These are phyloP conservation scores for Mycocentrospora acerina DNA, from an alignment of 2,329 filamentous ascomycete species.

Conservation along the genomic window DNA sequence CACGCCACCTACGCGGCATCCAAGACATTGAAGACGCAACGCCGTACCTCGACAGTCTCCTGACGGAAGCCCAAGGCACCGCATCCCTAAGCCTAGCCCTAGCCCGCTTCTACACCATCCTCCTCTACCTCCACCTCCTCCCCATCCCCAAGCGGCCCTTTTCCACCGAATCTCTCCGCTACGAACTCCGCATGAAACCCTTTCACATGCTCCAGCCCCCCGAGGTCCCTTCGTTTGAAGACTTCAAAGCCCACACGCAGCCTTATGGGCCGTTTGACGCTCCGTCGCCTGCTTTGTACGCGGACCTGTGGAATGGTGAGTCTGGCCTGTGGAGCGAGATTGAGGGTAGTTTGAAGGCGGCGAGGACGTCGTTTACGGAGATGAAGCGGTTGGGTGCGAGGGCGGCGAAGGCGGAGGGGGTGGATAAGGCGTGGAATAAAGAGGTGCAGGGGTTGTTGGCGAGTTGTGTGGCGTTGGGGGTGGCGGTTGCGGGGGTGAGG, in stretches of 20 bases:
- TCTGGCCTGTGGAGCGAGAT: constrained; percentile 28
- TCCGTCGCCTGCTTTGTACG: constrained; percentile 7
- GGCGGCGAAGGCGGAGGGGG: constrained; percentile 38
- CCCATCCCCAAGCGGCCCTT: constrained; percentile 61
- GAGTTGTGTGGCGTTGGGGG: constrained; percentile 37
- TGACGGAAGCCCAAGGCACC: constrained; percentile 27
- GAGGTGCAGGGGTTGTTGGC: constrained; percentile 32
- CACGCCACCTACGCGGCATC: constrained; percentile 6
- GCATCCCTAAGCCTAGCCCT: constrained; percentile 33
- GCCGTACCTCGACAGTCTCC: constrained; percentile 26
- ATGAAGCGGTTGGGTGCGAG: constrained; percentile 41
- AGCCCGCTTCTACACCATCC: constrained; percentile 63
- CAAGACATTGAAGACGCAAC: constrained; percentile 13
- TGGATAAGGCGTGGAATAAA: constrained; percentile 42
- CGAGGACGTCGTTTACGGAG: constrained; percentile 37
- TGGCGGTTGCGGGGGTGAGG: constrained; percentile 31
- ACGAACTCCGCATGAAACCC: constrained; percentile 84
- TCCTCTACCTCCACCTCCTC: constrained; percentile 61
- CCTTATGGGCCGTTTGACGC: constrained; percentile 32
- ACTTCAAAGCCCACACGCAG: constrained; percentile 51
- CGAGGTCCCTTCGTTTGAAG: constrained; percentile 64
- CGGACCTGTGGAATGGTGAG: constrained; percentile 7
- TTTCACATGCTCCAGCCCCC: constrained; percentile 71
- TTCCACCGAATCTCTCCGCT: constrained; percentile 66
- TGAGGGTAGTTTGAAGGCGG: constrained; percentile 31